Base-by-base conservation (phyloP, 164 flowering plant species). In the Aristolochia californica region DNA sequence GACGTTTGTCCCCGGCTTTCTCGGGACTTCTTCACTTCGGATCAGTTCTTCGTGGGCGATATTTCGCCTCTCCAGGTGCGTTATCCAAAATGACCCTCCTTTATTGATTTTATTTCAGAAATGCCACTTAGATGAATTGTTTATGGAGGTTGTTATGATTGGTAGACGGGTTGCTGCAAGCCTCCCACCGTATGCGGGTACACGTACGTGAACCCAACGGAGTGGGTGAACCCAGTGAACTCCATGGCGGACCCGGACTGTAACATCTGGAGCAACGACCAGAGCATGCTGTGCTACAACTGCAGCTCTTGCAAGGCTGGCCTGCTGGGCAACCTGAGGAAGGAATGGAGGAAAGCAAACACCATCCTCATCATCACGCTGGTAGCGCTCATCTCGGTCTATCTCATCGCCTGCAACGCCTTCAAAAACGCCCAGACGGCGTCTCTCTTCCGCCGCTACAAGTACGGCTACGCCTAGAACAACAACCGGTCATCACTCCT, bases 131-230 rank as follows among this genome's bases (percentile, higher is more conserved):
- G 2, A 12, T 45, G 48, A 2, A 15, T 2, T 45, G n/a, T n/a
- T n/a, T n/a, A n/a, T n/a, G n/a, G n/a, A n/a, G n/a, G n/a, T n/a
- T n/a, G n/a, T n/a, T n/a, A 8, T 34, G 40, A 34, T 65, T 51
- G 62, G 47, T 88, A 91, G 98, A 83, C 96, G 28, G 98, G 97
- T 55, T 93, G 98, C 40, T 93, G 98, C 56, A 93, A 93, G 68
- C 98, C 98, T 18, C 98, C 98, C 55, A 82, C 83, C 12, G 62
- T 68, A 5, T 93, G 98, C 55, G 95, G 95, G 5, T 87, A 73
- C 68, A 69, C 45, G 44, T 93, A 76, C 47, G 91, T 85, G 74
- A 81, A 74, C 74, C 91, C 98, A n/a, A 85, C 85, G 13, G 16
- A 75, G 62, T 93, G 98, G 98, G 13, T 75, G 12, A 78, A 81